Evolutionary conservation across 2,329 filamentous ascomycete species (phyloP), one percentile per base, ranked within the genome.

Genomic region (Pseudopyricularia cyperi): DNA sequence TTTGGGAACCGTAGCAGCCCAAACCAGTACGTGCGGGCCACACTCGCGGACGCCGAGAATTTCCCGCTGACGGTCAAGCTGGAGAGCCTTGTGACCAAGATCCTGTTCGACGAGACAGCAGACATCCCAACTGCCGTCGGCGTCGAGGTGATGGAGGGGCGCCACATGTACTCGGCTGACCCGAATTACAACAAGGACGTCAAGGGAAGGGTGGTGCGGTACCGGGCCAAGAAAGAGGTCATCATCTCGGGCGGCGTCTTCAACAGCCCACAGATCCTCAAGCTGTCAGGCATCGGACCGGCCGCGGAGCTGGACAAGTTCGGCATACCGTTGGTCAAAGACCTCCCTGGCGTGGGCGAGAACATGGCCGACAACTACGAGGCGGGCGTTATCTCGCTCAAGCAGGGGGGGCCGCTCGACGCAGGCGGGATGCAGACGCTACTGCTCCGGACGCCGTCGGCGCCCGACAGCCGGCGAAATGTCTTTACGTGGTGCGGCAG

Each of bases 281-380:
- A 73, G 61, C 64, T 72, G 12, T 71, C 66, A 32, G 72, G 72
- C 22, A 60, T 75, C 49, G 72, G 72, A 2, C 64, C 68, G 9
- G 62, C 59, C n/a, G 60, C 55, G 1, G 68, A 72, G 58, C 65
- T 73, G 3, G 71, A 24, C 4, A 50, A 49, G 46, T 52, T 56
- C 53, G 49, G 42, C 32, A 56, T 56, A 48, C 55, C 55, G 30
- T 17, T 56, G 14, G 48, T 56, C 48, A 54, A 54, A 44, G 55
- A 85, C 59, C 68, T 81, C 1, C 80, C 79, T 0, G 82, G 79
- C 47, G 80, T 86, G 11, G 82, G 82, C 28, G 72, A 69, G 37
- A 82, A 83, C 62, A 65, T 82, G 6, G 71, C 77, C 61, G 77
- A 83, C 63, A 74, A 74, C 47, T 71, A 72, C 61, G 71, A 74